Evolutionary conservation across 2,329 filamentous ascomycete genomes (phyloP).

Genomic region (Alternaria alternata): DNA sequence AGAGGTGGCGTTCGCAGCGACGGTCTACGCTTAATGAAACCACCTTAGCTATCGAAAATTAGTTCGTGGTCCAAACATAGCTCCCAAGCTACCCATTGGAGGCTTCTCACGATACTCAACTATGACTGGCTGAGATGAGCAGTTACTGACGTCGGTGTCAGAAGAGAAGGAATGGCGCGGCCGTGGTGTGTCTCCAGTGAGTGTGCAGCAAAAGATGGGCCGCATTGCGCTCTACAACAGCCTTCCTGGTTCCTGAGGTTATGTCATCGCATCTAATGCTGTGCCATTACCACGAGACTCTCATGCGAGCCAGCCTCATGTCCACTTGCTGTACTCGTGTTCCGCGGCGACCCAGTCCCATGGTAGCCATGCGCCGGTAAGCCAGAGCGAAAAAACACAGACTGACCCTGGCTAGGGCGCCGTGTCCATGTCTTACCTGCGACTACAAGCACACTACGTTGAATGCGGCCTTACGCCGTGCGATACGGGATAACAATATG

Average conservation of each 20-base stretch:
- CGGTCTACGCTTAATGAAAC: not conserved
- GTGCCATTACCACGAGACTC: not conserved
- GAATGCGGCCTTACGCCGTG: not conserved
- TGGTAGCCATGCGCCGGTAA: not conserved
- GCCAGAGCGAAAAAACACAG: not conserved
- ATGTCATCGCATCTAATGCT: not conserved
- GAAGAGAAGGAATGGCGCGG: not conserved
- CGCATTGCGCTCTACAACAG: not conserved
- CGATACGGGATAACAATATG: not conserved
- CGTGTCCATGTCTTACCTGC: not conserved
- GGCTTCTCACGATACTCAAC: not conserved
- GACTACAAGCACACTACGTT: not conserved
- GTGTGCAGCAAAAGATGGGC: not conserved
- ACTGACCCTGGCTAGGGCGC: not conserved
- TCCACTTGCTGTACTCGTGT: not conserved
- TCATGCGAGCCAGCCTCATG: not conserved
- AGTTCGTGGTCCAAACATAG: not conserved
- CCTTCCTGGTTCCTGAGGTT: no score
- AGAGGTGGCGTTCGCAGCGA: constrained; percentile 1
- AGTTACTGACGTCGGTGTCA: not conserved
- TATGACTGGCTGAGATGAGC: not conserved
- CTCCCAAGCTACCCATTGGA: not conserved
- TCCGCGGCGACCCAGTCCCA: no score
- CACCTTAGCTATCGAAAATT: not conserved
- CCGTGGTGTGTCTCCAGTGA: not conserved